Conservation (phyloP, 148 eudicot genomes). For the Rhododendron mucronatum region DNA sequence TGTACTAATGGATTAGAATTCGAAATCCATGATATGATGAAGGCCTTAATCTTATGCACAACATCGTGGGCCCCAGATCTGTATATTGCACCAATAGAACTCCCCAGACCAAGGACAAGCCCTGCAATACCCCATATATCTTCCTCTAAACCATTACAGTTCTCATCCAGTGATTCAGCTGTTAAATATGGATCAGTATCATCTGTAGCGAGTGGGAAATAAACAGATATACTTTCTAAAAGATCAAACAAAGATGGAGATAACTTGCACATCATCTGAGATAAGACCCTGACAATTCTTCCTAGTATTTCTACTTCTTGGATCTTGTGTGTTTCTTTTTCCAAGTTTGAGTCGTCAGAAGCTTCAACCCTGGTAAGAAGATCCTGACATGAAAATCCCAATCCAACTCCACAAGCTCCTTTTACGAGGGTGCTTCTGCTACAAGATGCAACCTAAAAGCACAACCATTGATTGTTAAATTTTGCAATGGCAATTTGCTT, state of each 20-base stretch:
- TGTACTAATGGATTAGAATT: conserved; percentile 24
- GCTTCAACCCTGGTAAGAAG: conserved; percentile 51
- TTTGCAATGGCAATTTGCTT: neutral
- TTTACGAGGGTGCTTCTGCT: conserved; percentile 74
- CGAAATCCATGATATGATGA: conserved; percentile 57
- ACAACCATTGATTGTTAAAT: conserved; percentile 4
- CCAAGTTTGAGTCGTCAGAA: conserved; percentile 30
- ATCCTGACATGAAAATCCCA: conserved; percentile 83
- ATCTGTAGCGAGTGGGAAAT: conserved; percentile 34
- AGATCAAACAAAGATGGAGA: conserved; percentile 35
- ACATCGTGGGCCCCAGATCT: conserved; percentile 70
- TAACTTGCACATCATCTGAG: conserved; percentile 46
- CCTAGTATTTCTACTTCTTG: conserved; percentile 60
- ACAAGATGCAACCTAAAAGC: conserved; percentile 58
- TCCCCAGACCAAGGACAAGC: conserved; percentile 77
- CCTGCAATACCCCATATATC: conserved; percentile 96
- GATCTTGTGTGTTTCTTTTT: conserved; percentile 31
- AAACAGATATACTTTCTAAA: conserved; percentile 41
- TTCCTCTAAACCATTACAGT: conserved; percentile 45
- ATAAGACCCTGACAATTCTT: conserved; percentile 51
- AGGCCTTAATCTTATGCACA: conserved; percentile 51
- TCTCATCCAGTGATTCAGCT: conserved; percentile 24
- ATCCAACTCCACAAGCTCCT: conserved; percentile 94
- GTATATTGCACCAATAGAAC: conserved; percentile 62
- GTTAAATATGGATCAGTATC: conserved; percentile 19